Conservation (phyloP, 1,284 basidiomycete genomes). For the Apiotrichum veenhuisii region DNA sequence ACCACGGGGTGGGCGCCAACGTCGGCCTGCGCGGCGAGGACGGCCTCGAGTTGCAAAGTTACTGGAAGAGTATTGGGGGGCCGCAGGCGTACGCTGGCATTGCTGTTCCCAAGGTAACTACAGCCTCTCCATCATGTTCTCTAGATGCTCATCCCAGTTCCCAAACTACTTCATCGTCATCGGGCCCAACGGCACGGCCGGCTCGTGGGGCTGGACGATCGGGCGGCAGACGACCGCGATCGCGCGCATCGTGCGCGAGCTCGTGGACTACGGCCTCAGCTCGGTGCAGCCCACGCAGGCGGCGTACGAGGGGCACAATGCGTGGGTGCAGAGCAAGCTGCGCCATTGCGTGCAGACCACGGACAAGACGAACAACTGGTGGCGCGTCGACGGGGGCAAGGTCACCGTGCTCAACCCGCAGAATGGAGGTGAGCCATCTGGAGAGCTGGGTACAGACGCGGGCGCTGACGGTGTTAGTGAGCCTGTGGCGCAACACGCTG, state of each 20-base stretch:
- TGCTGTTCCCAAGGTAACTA: slow-evolving; percentile 16
- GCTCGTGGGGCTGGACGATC: slow-evolving; percentile 26
- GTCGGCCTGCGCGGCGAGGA: slow-evolving; percentile 25
- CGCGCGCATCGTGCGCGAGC: slow-evolving; percentile 17
- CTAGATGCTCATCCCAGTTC: slow-evolving; percentile 18
- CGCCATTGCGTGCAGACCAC: neutral
- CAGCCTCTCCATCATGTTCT: neutral
- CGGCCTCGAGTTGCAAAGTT: slow-evolving; percentile 22
- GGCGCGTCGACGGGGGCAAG: slow-evolving; percentile 1
- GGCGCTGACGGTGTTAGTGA: slow-evolving; percentile 2
- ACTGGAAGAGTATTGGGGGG: slow-evolving; percentile 24
- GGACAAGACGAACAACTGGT: slow-evolving; percentile 9
- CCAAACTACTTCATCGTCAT: slow-evolving; percentile 28
- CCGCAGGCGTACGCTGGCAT: slow-evolving; percentile 30
- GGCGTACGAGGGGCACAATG: slow-evolving; percentile 16
- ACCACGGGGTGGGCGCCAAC: slow-evolving; percentile 32
- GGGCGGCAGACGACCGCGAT: slow-evolving; percentile 16
- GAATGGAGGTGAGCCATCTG: slow-evolving; percentile 4
- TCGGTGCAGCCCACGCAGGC: slow-evolving; percentile 17
- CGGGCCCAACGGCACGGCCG: slow-evolving; percentile 24
- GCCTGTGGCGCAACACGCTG: slow-evolving; percentile 8
- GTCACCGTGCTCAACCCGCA: slow-evolving; percentile 15
- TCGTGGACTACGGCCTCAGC: slow-evolving; percentile 18
- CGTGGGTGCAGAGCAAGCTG: slow-evolving; percentile 6
- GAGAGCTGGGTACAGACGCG: slow-evolving; percentile 3